Evolutionary conservation across 495 filamentous ascomycete genomes (phyloP).

Genomic region (Glarea lozoyensis): DNA sequence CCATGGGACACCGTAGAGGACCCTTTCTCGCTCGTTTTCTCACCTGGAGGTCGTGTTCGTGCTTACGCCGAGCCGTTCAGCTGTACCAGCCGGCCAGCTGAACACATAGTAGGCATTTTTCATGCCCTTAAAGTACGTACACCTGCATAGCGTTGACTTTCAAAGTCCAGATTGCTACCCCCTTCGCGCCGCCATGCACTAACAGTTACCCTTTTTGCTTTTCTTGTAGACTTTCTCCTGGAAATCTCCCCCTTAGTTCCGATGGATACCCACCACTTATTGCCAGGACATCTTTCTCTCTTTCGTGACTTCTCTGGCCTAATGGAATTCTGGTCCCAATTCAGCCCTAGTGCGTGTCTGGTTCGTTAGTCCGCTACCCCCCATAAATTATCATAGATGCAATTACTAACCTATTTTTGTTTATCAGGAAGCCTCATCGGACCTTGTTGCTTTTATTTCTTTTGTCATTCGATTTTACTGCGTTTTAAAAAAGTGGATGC

Average conservation of each 20-base stretch:
- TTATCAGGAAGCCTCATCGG: conserved; percentile 6
- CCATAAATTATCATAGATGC: not conserved
- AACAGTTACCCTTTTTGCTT: conserved; percentile 11
- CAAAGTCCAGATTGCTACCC: conserved; percentile 14
- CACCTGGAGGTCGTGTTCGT: not conserved
- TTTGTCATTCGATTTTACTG: conserved; percentile 7
- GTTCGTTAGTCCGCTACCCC: not conserved
- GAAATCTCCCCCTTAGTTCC: conserved; percentile 1
- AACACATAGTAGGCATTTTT: conserved; percentile 15
- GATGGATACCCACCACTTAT: too few species aligned
- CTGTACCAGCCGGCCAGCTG: conserved; percentile 9
- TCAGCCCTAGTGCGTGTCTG: not conserved
- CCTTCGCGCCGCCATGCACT: conserved; percentile 19
- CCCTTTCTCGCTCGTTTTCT: not conserved
- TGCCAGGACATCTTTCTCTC: not conserved
- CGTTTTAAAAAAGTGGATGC: conserved; percentile 11
- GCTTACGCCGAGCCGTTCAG: not conserved
- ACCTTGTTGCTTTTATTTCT: conserved; percentile 6
- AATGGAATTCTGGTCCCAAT: not conserved
- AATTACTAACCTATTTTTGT: conserved; percentile 6
- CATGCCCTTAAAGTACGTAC: conserved; percentile 22
- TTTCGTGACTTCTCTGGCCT: not conserved
- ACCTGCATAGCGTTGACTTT: conserved; percentile 15
- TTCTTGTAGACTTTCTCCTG: conserved; percentile 9
- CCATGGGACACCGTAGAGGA: too few species aligned